Conservation (phyloP, 371 early-diverging fungal species). For the Haplosporangium sp. region DNA sequence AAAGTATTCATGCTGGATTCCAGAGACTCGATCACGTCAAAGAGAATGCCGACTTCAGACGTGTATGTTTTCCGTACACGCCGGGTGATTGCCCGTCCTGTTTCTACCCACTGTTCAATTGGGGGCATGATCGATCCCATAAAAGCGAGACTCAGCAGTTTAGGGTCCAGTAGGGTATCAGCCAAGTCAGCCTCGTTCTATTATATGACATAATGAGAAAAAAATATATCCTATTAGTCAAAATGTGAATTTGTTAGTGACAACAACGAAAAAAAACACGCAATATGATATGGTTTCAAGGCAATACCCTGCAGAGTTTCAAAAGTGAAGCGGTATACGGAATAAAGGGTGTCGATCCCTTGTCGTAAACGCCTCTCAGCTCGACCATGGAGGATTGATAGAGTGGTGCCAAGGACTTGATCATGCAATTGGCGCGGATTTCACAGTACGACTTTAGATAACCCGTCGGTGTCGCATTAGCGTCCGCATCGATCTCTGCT, state of each 20-base stretch:
- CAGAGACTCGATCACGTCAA: constrained; percentile 47
- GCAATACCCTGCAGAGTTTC: constrained; percentile 51
- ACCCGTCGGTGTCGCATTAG: constrained; percentile 42
- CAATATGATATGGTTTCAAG: background rate
- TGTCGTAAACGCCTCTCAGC: constrained; percentile 46
- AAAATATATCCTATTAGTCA: background rate
- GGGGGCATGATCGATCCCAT: constrained; percentile 56
- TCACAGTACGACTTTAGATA: constrained; percentile 51
- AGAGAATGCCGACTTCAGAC: constrained; percentile 45
- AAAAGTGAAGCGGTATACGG: constrained; percentile 45
- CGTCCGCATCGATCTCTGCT: constrained; percentile 42
- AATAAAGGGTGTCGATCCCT: constrained; percentile 45
- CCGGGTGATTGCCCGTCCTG: constrained; percentile 33
- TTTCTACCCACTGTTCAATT: constrained; percentile 53
- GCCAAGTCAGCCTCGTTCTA: constrained; percentile 54
- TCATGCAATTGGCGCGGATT: constrained; percentile 46
- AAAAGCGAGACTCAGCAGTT: constrained; percentile 46
- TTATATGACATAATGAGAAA: background rate
- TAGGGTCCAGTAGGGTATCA: constrained; percentile 44
- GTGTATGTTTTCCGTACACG: constrained; percentile 38
- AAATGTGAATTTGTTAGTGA: background rate
- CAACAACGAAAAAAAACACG: background rate
- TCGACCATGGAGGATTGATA: constrained; percentile 46
- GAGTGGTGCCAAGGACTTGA: constrained; percentile 44
- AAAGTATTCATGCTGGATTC: constrained; percentile 49